Base-by-base conservation (phyloP, 1,284 basidiomycete species). In the Ustilago bromivora region DNA sequence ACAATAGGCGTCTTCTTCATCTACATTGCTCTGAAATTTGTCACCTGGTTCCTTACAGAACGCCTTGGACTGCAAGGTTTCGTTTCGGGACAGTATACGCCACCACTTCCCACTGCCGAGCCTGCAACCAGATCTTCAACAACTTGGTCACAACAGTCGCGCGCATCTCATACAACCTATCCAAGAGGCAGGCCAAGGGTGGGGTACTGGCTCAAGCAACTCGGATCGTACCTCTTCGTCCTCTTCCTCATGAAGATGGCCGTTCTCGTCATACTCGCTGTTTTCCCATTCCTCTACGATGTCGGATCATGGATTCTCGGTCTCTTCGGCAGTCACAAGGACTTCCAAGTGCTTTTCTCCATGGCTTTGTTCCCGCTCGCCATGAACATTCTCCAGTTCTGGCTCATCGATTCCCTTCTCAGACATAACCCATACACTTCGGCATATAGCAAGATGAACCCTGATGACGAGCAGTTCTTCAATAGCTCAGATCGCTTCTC, bases 351-450 rank as follows among this genome's bases (percentile, higher is more conserved):
- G 34, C 79, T 87, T 51, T 82, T 77, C 81, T 92, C 92, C 40
- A 96, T 98, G 93, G 94, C 94, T 63, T 85, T 98, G 56, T 96
- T 97, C 87, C 96, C 96, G 1, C 92, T 96, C 71, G 89, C 92
- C 66, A 97, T 97, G 95, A 98, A 86, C 64, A 76, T 79, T 11
- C 38, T 85, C 15, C 79, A 83, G 63, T 85, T 85, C 80, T 85
- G 83, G 83, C 76, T 85, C 38, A 82, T 85, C 60, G 84, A 85
- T 55, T 80, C 82, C 13, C 72, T 85, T 15, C 76, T 85, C 34
- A 65, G 80, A 51, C 80, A 84, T 67, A 79, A 84, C 54, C 83
- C 83, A 11, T 57, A 70, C 55, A 82, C 75, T 34, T 72, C 69
- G 10, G 74, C 71, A 7, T 82, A 82, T 51, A 66, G 77, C 56